Evolutionary conservation across 148 eudicot genomes (phyloP), one percentile per base, ranked within the genome.

Genomic region (Camellia japonica): DNA sequence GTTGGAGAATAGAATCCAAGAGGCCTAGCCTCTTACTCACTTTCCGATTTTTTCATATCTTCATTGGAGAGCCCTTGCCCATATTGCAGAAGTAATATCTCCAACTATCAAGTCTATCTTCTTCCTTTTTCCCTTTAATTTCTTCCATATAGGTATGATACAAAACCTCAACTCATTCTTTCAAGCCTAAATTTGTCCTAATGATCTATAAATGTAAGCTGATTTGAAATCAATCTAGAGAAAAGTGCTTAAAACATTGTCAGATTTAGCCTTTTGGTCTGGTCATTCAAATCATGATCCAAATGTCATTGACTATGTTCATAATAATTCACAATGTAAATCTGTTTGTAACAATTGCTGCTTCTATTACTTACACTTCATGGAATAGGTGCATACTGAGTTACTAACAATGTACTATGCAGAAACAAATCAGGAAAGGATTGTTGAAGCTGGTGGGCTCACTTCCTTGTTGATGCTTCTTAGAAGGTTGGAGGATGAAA

Each of bases 381-480:
- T 42, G 42, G 23, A 59, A 56, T 19, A 81, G 46, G 59, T 15
- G 30, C 72, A 60, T 75, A 12, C 38, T 30, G 38, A 30, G 38
- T 30, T 30, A 30, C 60, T 81, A 63, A 55, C n/a, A 59, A 44
- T 81, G 77, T 71, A 44, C 7, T 75, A 42, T 87, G 80, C 86
- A 97, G 99, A 97, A 83, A 90, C 88, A 80, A 94, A 97, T 84
- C 99, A 97, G 83, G 97, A 90, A 85, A 89, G 90, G 81, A 97
- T 97, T 70, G 98, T 97, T 64, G 90, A 94, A 83, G 96, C 99
- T 81, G 99, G 99, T 79, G 98, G 99, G 80, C 98, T 97, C 71
- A 87, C 91, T 78, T 97, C 98, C 70, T 89, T 97, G 89, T 83
- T 97, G 82, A 89, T 90, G 97, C 99, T 97, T 85, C 97, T 97